Evolutionary conservation across 805 yeast genomes (phyloP), one percentile per base, ranked within the genome.

Genomic region (Brettanomyces nanus): DNA sequence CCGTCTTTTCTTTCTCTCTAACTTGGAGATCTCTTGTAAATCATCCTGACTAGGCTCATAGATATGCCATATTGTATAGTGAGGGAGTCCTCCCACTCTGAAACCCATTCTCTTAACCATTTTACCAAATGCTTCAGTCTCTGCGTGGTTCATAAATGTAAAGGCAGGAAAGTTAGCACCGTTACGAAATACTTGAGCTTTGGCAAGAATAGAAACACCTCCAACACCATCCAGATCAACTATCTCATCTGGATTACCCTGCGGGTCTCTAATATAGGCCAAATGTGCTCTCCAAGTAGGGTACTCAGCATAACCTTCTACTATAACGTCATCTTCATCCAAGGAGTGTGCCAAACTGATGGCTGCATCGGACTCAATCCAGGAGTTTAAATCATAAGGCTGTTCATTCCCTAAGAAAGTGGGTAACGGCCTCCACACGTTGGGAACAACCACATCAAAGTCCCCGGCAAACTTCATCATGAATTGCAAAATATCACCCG

Each of bases 401-500:
- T 92, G 98, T 56, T 85, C 94, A 46, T 76, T 75, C 15, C 92
- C 94, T 45, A 92, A 71, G 62, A 89, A 92, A 33, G 79, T 81
- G 3, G 98, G 98, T 44, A 92, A 68, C 2, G 97, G 98, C 50
- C 98, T 72, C 98, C 98, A 92, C 25, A 92, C 96, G 53, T 92
- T 86, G 21, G 86, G 95, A 28, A 81, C 79, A 57, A 84, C 68
- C 13, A 84, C 82, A 52, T 84, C 95, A 53, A 69, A 79, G 45
- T 73, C 71, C 39, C 60, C 65, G 19, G 53, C 44, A 44, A 66
- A 67, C 45, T 71, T 69, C 90, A 84, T 83, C 61, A 84, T 64
- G 51, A 73, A 79, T 58, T 84, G 78, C 43, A 84, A 73, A 35
- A 84, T 80, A 30, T 79, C 68, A 5, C 85, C 86, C 0, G 90